Evolutionary conservation across 1,284 basidiomycete genomes (phyloP).

Genomic region (Golubevia sp.): DNA sequence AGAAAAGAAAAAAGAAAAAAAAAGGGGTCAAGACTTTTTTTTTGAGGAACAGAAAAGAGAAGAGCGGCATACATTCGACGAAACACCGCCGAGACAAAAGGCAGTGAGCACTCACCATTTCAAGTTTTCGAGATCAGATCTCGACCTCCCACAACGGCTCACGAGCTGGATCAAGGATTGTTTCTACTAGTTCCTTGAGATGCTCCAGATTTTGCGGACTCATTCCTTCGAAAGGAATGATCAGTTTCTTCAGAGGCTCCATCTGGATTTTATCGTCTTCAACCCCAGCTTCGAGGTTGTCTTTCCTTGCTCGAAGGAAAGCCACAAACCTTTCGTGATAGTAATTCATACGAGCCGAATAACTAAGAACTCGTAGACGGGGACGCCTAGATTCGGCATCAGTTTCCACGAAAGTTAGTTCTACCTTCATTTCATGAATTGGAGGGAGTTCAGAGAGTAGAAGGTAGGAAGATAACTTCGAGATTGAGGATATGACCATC

Average conservation of each 20-base stretch:
- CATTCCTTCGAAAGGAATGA: background rate
- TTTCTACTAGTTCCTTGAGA: background rate
- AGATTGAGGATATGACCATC: no score
- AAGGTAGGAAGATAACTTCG: no score
- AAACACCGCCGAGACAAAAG: no score
- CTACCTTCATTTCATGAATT: no score
- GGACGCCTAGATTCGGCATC: background rate
- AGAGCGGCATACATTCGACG: no score
- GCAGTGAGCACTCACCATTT: no score
- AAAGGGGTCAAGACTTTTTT: no score
- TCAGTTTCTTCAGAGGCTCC: background rate
- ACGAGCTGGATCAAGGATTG: background rate
- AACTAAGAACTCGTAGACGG: background rate
- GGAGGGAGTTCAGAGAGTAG: background rate
- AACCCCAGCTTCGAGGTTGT: background rate
- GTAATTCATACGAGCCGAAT: background rate
- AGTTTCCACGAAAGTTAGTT: no score
- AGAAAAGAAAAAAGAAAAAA: no score
- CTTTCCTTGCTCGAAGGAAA: background rate
- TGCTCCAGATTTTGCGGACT: background rate
- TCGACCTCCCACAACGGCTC: background rate
- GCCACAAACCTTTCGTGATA: no score
- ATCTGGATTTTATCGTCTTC: background rate
- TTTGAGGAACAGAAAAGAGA: no score
- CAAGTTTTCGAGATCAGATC: background rate